Conservation (phyloP, 805 yeast species). For the Candida ipomoeae region DNA sequence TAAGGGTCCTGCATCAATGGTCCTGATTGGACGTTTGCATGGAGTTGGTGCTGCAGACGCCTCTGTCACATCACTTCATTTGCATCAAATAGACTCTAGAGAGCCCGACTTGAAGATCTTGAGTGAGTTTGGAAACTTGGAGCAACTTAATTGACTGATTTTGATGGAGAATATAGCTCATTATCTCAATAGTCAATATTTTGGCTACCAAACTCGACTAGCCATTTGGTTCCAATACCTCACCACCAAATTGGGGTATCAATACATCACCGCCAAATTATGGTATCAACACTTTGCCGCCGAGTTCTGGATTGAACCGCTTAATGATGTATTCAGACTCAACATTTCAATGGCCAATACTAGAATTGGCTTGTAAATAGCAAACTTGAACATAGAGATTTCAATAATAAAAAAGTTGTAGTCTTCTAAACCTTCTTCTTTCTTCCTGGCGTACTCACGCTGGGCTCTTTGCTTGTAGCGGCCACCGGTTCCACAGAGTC, state of each 20-base stretch:
- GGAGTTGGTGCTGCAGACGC: neutral
- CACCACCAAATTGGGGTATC: too few relatives aligned
- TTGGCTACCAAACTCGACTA: too few relatives aligned
- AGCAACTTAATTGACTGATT: too few relatives aligned
- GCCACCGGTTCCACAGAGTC: constrained; percentile 18
- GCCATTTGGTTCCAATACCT: too few relatives aligned
- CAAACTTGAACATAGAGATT: neutral
- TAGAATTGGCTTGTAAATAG: constrained; percentile 2
- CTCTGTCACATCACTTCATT: neutral
- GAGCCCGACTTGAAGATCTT: neutral
- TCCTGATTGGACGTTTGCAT: neutral
- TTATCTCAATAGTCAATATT: too few relatives aligned
- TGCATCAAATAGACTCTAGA: neutral
- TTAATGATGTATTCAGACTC: neutral
- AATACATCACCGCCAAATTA: too few relatives aligned
- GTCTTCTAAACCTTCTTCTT: constrained; percentile 10
- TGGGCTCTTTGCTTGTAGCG: constrained; percentile 9
- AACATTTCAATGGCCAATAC: neutral
- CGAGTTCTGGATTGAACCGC: too few relatives aligned
- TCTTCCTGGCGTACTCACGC: constrained; percentile 14
- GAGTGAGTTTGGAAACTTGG: too few relatives aligned
- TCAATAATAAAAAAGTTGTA: neutral
- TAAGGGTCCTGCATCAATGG: neutral
- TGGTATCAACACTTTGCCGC: too few relatives aligned
- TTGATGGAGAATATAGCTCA: too few relatives aligned